A percentile compares a stretch with the other conserved stretches of the same genome.
phyloP scores from a whole-genome alignment of 139 green algal genomes.

The Haematococcus lacustris region DNA sequence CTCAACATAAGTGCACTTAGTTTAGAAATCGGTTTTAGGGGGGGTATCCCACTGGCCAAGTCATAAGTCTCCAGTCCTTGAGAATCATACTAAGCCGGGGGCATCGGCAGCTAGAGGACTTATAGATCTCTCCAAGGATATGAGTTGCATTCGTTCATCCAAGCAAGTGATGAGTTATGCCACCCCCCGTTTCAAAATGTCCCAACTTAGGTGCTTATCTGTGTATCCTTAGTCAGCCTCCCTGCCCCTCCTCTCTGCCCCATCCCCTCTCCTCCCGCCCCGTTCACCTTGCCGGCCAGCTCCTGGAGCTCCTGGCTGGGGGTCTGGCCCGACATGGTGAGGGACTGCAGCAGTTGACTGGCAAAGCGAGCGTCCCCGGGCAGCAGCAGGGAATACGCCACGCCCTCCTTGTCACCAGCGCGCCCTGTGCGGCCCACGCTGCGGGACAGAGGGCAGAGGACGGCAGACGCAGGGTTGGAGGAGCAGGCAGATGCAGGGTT shows the following conservation, averaged over 20 bases:
- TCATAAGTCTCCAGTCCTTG: no score
- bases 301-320: constrained; percentile 57
- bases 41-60: no score
- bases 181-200: no score
- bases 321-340: constrained; percentile 67
- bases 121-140: background rate
- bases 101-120: background rate
- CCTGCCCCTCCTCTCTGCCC: background rate
- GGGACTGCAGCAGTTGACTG: constrained; percentile 57
- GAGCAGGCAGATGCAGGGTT: constrained; percentile 23
- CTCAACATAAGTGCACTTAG: no score
- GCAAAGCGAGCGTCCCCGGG: constrained; percentile 60
- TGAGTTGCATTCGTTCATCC: background rate
- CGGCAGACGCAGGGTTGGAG: background rate
- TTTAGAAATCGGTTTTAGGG: no score
- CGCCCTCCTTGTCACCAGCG: constrained; percentile 87
- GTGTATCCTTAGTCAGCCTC: background rate
- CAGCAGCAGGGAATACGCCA: constrained; percentile 77
- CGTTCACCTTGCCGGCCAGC: constrained; percentile 53
- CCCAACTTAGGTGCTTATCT: no score
- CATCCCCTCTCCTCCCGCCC: background rate
- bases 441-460: no score
- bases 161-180: background rate
- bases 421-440: constrained; percentile 86
- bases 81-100: background rate